These are phyloP conservation scores for Trametes pubescens DNA, from an alignment of 1,284 basidiomycete genomes.

Conservation along the genomic window DNA sequence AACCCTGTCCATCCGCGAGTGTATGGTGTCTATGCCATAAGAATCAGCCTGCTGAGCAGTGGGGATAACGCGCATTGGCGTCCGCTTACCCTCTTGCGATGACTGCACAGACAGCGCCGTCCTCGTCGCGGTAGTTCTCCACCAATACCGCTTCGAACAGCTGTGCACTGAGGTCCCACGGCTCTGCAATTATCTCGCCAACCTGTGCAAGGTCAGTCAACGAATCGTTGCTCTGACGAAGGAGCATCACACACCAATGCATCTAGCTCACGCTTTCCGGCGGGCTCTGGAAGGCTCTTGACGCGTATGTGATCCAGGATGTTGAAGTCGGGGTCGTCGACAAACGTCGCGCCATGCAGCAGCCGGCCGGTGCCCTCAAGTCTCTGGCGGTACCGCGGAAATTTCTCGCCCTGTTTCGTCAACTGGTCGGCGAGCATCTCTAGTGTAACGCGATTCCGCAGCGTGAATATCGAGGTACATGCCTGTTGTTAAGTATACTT, in stretches of 20 bases:
- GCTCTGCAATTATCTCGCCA: constrained; percentile 42
- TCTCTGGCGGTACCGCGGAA: constrained; percentile 40
- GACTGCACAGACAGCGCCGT: constrained; percentile 39
- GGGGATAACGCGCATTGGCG: too few relatives aligned
- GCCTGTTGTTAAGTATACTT: constrained; percentile 25
- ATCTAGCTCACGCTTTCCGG: constrained; percentile 40
- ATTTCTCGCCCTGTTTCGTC: constrained; percentile 33
- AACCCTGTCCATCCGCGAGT: constrained; percentile 41
- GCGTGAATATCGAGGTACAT: constrained; percentile 36
- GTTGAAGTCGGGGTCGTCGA: constrained; percentile 41
- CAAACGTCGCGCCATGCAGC: constrained; percentile 39
- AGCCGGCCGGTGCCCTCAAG: constrained; percentile 37
- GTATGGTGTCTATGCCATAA: constrained; percentile 36
- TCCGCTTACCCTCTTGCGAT: constrained; percentile 37
- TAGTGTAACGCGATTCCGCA: constrained; percentile 34
- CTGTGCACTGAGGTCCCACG: constrained; percentile 41
- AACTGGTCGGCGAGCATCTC: constrained; percentile 30
- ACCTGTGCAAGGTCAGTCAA: constrained; percentile 21
- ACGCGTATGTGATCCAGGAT: constrained; percentile 36
- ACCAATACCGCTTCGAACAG: constrained; percentile 42
- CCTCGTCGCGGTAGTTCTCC: constrained; percentile 41
- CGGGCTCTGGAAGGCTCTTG: constrained; percentile 37
- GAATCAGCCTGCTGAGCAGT: background rate
- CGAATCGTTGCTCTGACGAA: background rate
- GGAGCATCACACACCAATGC: constrained; percentile 31